These are phyloP conservation scores for Polytrichum formosum DNA, from an alignment of 225 moss, liverwort and hornwort species.

Conservation along the genomic window DNA sequence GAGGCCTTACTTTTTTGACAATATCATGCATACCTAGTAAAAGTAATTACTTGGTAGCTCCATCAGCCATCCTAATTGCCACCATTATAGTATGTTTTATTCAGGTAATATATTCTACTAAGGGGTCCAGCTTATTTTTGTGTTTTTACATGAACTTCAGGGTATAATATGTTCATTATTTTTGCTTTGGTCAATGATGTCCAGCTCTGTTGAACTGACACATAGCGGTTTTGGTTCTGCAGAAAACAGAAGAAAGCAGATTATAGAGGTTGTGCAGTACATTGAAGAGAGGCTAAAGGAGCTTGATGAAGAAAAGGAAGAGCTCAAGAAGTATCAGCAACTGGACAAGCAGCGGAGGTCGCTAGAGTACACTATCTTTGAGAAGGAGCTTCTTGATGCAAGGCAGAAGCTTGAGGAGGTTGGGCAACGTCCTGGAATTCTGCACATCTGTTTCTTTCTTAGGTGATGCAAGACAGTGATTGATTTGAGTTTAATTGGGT, in stretches of 20 bases:
- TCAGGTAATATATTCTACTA: too few relatives aligned
- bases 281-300: constrained; percentile 90
- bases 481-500: too few relatives aligned
- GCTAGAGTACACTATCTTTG: constrained; percentile 91
- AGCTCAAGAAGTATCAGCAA: constrained; percentile 86
- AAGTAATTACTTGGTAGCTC: too few relatives aligned
- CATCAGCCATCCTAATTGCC: too few relatives aligned
- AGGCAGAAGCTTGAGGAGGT: constrained; percentile 96
- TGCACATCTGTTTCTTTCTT: not conserved
- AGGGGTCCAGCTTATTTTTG: too few relatives aligned
- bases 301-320: constrained; percentile 97
- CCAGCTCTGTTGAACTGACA: not conserved
- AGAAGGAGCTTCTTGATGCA: constrained; percentile 87
- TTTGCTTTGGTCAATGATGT: too few relatives aligned
- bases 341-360: constrained; percentile 87
- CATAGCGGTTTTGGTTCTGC: not conserved
- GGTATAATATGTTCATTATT: too few relatives aligned
- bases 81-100: too few relatives aligned
- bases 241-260: constrained; percentile 94
- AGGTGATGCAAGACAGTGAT: too few relatives aligned
- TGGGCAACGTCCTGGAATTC: constrained; percentile 6
- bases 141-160: too few relatives aligned
- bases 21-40: too few relatives aligned
- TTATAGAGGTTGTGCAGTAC: constrained; percentile 87
- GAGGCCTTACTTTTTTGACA: too few relatives aligned